phyloP scores from a whole-genome alignment of 2,329 filamentous ascomycete genomes.

The Fusarium sp. region DNA sequence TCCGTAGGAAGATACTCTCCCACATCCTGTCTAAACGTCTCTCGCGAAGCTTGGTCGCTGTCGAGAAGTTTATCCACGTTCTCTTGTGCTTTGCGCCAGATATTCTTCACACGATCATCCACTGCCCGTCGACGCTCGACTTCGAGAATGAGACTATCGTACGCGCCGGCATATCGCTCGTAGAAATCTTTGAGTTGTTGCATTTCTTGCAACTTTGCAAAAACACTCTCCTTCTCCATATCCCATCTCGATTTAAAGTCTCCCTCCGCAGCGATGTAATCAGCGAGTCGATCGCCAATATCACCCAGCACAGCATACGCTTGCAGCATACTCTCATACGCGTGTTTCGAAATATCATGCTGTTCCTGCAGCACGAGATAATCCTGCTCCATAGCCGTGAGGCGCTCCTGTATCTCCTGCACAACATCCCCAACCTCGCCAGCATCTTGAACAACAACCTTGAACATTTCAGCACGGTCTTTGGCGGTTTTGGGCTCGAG shows the following conservation, averaged over 20 bases:
- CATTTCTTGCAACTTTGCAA: conserved; percentile 78
- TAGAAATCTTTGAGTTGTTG: conserved; percentile 84
- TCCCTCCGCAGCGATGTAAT: conserved; percentile 72
- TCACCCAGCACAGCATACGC: conserved; percentile 75
- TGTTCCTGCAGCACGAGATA: conserved; percentile 72
- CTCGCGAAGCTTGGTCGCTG: conserved; percentile 77
- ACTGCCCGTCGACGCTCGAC: conserved; percentile 78
- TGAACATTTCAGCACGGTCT: conserved; percentile 85
- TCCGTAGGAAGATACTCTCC: conserved; percentile 89
- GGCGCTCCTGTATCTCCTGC: conserved; percentile 77
- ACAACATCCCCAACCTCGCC: conserved; percentile 74
- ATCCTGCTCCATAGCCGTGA: conserved; percentile 80
- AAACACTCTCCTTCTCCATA: conserved; percentile 77
- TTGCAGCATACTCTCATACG: conserved; percentile 67
- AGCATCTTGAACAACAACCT: conserved; percentile 79
- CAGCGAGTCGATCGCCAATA: conserved; percentile 72
- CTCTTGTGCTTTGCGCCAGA: conserved; percentile 81
- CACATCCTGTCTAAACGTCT: conserved; percentile 82
- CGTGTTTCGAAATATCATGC: conserved; percentile 60
- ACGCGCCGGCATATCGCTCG: conserved; percentile 84
- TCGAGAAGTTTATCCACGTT: conserved; percentile 80
- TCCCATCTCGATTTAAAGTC: conserved; percentile 77
- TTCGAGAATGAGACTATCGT: conserved; percentile 86
- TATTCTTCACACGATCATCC: conserved; percentile 77
- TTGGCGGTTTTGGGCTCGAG: conserved; percentile 78